Base-by-base conservation (phyloP, 768 basidiomycete genomes). In the Hebeloma cylindrosporum region DNA sequence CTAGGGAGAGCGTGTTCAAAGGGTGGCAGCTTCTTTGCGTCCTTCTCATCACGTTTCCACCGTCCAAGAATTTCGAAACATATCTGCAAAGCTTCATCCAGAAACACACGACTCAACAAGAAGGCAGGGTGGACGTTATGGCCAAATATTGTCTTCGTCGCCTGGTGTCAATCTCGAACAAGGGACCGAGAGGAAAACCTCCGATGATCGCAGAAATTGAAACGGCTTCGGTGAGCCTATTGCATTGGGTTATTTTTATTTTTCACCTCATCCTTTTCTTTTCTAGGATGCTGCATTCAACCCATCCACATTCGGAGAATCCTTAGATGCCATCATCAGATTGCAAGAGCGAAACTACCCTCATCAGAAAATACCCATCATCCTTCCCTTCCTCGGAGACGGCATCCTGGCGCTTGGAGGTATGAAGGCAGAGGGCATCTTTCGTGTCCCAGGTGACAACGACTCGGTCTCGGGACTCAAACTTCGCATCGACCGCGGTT, bases 11-110 rank as follows among this genome's bases (percentile, higher is more conserved):
- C 58, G 61, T 81, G 23, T 92, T 96, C 70, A 86, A 85, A 59
- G 94, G 93, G 18, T 96, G 93, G 88, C 94, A 96, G 59, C 70
- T 96, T 36, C 69, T 95, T 32, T 95, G 91, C 60, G 92, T 97
- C 2, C 72, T 93, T 20, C 72, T 93, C n/a, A 80, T 89, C 43
- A 88, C 91, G 2, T 97, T 97, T 62, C 89, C 90, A 4, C 93
- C 94, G 1, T 93, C 91, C 7, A 93, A 92, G 68, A 85, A 93
- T 61, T 93, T 95, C 56, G 92, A 93, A 60, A 74, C 82, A 1
- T 91, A 91, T 63, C 75, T 95, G 7, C 79, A 77, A 21, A 72
- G 76, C n/a, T 95, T 93, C 66, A 80, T 95, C 32, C 77, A 83
- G 49, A 78, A 80, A 36, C 80, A 84, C 42, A 82, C 78, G 5